Evolutionary conservation across 164 flowering plant species (phyloP).

Genomic region (Dillenia turbinata): DNA sequence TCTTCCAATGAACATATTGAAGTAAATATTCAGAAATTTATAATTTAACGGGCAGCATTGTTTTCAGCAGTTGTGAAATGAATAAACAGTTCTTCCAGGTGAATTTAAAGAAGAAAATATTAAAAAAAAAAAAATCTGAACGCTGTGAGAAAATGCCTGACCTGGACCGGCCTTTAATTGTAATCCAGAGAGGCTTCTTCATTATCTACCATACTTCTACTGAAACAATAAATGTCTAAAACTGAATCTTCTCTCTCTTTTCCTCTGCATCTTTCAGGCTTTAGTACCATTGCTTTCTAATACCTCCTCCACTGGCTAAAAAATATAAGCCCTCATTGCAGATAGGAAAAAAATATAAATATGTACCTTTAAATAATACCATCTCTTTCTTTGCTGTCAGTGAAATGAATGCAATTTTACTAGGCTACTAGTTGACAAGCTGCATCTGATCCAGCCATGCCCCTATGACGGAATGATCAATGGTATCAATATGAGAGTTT

Average conservation of each 20-base stretch:
- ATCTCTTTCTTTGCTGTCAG: background rate
- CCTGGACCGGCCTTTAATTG: slow-evolving; percentile 2
- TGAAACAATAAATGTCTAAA: slow-evolving; percentile 15
- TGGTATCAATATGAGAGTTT: slow-evolving; percentile 20
- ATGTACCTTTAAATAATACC: background rate
- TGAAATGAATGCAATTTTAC: slow-evolving; percentile 7
- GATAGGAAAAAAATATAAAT: background rate
- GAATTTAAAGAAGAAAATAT: background rate
- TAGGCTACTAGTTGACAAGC: slow-evolving; percentile 37
- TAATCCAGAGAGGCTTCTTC: slow-evolving; percentile 10
- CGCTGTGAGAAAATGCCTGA: background rate
- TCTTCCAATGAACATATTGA: too few relatives aligned
- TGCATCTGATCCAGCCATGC: slow-evolving; percentile 44
- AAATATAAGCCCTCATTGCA: background rate
- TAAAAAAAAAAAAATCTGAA: background rate
- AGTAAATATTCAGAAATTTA: too few relatives aligned
- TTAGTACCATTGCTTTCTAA: background rate
- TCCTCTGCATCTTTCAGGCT: background rate
- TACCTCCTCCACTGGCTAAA: background rate
- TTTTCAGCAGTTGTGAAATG: too few relatives aligned
- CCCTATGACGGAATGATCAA: slow-evolving; percentile 31
- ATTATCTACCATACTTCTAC: background rate
- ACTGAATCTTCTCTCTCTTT: slow-evolving; percentile 1
- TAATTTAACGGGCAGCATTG: too few relatives aligned
- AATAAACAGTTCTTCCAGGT: too few relatives aligned